Conservation (phyloP, 495 filamentous ascomycete genomes). For the Hyphodiscus hymeniophilus region DNA sequence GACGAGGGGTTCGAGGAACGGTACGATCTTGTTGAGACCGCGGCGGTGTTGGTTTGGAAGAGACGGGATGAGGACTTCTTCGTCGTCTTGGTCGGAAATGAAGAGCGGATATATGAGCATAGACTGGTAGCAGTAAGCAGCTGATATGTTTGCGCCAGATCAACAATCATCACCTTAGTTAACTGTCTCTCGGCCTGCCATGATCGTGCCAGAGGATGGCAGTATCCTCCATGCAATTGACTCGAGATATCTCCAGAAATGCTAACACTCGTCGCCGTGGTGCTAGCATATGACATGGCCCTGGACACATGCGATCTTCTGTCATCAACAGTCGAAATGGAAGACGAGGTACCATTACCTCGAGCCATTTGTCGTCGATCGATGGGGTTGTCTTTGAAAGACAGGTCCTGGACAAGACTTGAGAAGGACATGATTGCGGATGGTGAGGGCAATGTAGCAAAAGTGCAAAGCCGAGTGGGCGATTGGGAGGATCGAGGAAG, state of each 20-base stretch:
- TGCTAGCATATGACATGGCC: slow-evolving; percentile 74
- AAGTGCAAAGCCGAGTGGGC: slow-evolving; percentile 1
- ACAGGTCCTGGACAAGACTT: slow-evolving; percentile 77
- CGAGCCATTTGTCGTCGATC: slow-evolving; percentile 30
- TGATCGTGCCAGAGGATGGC: slow-evolving; percentile 78
- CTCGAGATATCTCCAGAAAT: slow-evolving; percentile 88
- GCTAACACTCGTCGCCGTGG: slow-evolving; percentile 87
- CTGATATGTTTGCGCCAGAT: not conserved
- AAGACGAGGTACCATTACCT: slow-evolving; percentile 32
- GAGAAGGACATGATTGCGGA: slow-evolving; percentile 72
- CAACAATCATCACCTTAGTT: slow-evolving; percentile 63
- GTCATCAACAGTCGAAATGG: slow-evolving; percentile 45
- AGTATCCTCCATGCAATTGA: slow-evolving; percentile 91
- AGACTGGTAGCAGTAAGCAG: slow-evolving; percentile 44
- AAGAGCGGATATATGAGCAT: slow-evolving; percentile 98
- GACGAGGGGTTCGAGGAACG: slow-evolving; percentile 78
- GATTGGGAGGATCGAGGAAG: not conserved
- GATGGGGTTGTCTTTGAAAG: slow-evolving; percentile 54
- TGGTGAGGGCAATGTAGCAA: not conserved
- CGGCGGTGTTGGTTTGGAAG: slow-evolving; percentile 82
- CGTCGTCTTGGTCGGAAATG: slow-evolving; percentile 87
- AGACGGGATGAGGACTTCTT: slow-evolving; percentile 83
- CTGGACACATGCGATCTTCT: slow-evolving; percentile 63
- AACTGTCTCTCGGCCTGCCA: slow-evolving; percentile 97
- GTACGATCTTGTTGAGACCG: slow-evolving; percentile 76